Evolutionary conservation across 148 eudicot species (phyloP).

Genomic region (Fallopia convolvulus): DNA sequence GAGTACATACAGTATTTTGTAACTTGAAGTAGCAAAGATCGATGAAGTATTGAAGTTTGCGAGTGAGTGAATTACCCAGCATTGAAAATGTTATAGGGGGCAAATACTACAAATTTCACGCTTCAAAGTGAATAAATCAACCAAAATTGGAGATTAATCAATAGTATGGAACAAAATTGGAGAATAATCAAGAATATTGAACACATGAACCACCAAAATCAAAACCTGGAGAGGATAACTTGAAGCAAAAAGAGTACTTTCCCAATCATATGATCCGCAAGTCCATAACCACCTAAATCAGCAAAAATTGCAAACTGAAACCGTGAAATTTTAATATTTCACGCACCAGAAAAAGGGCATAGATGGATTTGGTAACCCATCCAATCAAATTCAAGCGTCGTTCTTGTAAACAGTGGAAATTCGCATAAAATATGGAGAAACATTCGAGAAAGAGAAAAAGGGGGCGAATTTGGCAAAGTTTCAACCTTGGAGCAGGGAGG

Average conservation of each 20-base stretch:
- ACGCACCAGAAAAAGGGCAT: conserved; percentile 54
- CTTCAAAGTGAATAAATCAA: background rate
- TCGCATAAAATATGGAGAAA: background rate
- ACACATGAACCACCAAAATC: background rate
- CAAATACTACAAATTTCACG: background rate
- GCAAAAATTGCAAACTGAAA: background rate
- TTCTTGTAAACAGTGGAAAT: background rate
- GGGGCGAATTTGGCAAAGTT: background rate
- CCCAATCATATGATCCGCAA: background rate
- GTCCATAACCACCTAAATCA: background rate
- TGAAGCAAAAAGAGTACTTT: background rate
- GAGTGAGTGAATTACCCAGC: conserved; percentile 53
- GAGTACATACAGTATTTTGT: background rate
- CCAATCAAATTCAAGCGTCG: conserved; percentile 12
- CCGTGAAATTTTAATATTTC: background rate
- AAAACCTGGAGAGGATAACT: too few relatives aligned
- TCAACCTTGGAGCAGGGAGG: background rate
- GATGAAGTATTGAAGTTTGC: too few relatives aligned
- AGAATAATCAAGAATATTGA: background rate
- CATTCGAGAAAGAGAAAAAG: background rate
- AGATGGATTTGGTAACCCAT: conserved; percentile 62
- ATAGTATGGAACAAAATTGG: background rate
- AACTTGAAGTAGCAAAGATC: background rate
- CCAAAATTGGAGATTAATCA: background rate
- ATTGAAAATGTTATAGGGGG: conserved; percentile 92